Percentiles rank a stretch among this genome's conserved stretches.
These are phyloP conservation scores for Pseudopyrenochaeta lycopersici DNA, from an alignment of 2,329 filamentous ascomycete species.

Conservation along the genomic window DNA sequence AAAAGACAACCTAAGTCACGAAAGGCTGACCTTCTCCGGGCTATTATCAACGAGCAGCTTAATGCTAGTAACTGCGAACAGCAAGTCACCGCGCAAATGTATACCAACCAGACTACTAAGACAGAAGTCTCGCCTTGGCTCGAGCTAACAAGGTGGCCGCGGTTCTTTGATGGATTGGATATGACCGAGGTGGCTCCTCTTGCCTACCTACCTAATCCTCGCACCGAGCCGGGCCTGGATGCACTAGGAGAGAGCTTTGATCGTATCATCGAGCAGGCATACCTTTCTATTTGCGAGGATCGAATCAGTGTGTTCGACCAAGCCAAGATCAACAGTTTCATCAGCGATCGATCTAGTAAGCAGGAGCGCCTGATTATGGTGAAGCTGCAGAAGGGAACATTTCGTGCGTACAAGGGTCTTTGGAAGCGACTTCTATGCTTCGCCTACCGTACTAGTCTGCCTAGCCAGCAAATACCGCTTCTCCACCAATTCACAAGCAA, in stretches of 20 bases:
- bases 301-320: constrained; percentile 21
- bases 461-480: background rate
- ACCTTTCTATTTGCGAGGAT: constrained; percentile 5
- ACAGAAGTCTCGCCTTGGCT: constrained; percentile 16
- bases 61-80: constrained; percentile 1
- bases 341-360: background rate
- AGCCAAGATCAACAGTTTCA: constrained; percentile 18
- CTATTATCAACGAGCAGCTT: constrained; percentile 5
- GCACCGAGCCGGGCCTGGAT: constrained; percentile 1
- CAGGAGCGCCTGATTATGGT: constrained; percentile 9
- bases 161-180: constrained; percentile 9
- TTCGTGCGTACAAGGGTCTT: constrained; percentile 14
- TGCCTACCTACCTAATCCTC: constrained; percentile 5
- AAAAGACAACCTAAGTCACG: background rate
- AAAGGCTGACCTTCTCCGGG: constrained; percentile 1
- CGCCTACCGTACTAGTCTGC: constrained; percentile 8
- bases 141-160: constrained; percentile 14
- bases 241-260: constrained; percentile 1
- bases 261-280: background rate
- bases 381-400: constrained; percentile 19
- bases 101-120: background rate
- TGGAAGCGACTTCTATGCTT: constrained; percentile 26
- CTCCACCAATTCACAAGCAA: constrained; percentile 10
- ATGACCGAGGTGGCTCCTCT: constrained; percentile 8
- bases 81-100: background rate